phyloP scores from a whole-genome alignment of 441 rosid genomes.

The Adansonia grandidieri region DNA sequence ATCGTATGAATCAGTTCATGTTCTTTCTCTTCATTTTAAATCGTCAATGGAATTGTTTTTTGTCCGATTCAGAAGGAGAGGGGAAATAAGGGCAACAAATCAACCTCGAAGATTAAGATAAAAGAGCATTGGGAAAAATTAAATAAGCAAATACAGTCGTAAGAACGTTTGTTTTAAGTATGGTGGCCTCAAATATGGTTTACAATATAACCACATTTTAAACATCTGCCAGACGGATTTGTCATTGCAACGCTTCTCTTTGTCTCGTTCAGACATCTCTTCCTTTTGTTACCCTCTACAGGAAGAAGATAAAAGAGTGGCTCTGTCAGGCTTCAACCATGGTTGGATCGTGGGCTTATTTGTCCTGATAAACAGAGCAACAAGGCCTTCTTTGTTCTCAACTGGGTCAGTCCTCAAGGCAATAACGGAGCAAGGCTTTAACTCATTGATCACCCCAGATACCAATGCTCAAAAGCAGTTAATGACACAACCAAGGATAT shows the following conservation, averaged over 20 bases:
- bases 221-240: constrained; percentile 35
- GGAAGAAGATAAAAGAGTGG: neutral
- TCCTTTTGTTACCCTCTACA: neutral
- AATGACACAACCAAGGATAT: neutral
- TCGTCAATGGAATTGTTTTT: no score
- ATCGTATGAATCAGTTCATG: no score
- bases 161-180: no score
- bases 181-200: neutral
- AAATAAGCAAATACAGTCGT: neutral
- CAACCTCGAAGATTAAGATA: no score
- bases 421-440: neutral
- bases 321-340: neutral
- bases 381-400: constrained; percentile 86
- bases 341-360: neutral
- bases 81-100: neutral
- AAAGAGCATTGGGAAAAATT: neutral
- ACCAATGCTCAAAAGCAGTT: neutral
- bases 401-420: constrained; percentile 59
- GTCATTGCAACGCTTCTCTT: constrained; percentile 18
- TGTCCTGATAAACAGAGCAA: constrained; percentile 60
- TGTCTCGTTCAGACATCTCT: constrained; percentile 5
- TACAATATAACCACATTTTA: constrained; percentile 29
- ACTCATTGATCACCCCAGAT: neutral
- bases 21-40: no score
- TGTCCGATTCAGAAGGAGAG: neutral